These are phyloP conservation scores for Kazachstania martiniae DNA, from an alignment of 805 yeast genomes.

Conservation along the genomic window DNA sequence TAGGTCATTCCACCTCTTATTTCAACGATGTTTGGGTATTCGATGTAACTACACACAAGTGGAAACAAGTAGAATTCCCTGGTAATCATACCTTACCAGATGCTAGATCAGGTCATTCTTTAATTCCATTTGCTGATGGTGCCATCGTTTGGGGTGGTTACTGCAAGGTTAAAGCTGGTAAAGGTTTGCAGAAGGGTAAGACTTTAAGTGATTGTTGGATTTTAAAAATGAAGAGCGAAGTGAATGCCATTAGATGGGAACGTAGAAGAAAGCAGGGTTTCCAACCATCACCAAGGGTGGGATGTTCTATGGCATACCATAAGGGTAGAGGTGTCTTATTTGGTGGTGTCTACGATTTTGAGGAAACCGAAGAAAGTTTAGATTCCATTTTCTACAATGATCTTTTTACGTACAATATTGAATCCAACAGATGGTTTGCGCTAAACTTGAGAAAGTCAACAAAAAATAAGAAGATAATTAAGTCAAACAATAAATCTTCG, in stretches of 20 bases:
- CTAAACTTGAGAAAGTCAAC: conserved; percentile 23
- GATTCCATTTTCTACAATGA: conserved; percentile 79
- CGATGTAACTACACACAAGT: conserved; percentile 78
- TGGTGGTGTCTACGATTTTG: conserved; percentile 93
- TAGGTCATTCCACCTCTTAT: conserved; percentile 76
- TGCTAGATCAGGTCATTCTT: conserved; percentile 86
- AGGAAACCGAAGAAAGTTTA: conserved; percentile 87
- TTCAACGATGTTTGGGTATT: conserved; percentile 84
- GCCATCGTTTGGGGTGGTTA: conserved; percentile 89
- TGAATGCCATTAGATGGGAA: conserved; percentile 70
- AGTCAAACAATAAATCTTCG: conserved; percentile 33
- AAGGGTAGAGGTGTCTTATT: conserved; percentile 78
- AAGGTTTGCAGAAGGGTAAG: conserved; percentile 85
- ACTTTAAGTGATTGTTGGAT: conserved; percentile 80
- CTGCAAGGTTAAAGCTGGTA: conserved; percentile 60
- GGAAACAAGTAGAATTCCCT: conserved; percentile 86
- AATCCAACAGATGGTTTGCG: conserved; percentile 80
- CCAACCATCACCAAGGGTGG: conserved; percentile 90
- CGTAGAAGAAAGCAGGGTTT: conserved; percentile 81
- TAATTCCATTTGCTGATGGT: conserved; percentile 70
- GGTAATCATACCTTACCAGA: conserved; percentile 74
- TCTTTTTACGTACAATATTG: conserved; percentile 71
- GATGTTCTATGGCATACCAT: conserved; percentile 80
- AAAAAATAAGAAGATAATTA: conserved; percentile 27
- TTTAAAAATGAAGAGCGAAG: conserved; percentile 76